Base-by-base conservation (phyloP, 495 filamentous ascomycete species). In the Penicillium verhagenii region DNA sequence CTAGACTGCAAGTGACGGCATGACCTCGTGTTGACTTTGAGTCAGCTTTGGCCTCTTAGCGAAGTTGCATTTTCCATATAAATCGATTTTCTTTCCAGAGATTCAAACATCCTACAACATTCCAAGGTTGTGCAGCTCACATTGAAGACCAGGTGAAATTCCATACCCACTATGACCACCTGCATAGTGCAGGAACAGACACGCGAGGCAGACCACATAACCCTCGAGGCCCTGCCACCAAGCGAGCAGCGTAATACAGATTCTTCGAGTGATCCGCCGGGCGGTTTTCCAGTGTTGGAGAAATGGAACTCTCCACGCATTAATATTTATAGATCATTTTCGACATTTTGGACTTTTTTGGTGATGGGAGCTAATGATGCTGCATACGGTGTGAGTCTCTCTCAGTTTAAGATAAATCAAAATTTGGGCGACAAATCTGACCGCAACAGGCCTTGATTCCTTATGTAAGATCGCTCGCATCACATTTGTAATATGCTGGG, bases 331-430 rank as follows among this genome's bases (percentile, higher is more conserved):
- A 81, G 90, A 16, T 77, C 84, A 7, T 67, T 84, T 24, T 70
- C 86, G 3, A 84, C 86, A n/a, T 85, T 89, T 58, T 89, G 82
- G 76, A 75, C 72, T 43, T 94, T 96, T 61, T 72, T 90, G 13
- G 80, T 90, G 5, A 86, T 94, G 82, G 91, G 91, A 6, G 79
- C 83, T 61, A 94, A 90, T 66, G 91, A 96, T 74, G 87, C 86
- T 18, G 87, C 87, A 1, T 87, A 87, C 59, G 90, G 90, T 39
- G 88, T 90, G 72, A 77, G 84, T 65, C 25, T 23, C 7, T 1
- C 1, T 24, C 2, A 21, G 11, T 2, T 19, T 24, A 23, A 57
- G 24, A 50, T 28, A 49, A 4, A 31, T 35, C 3, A 21, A 29
- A 16, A 26, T 10, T 8, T 16, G 13, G 3, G 7, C 33, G 25